Conservation (phyloP, 257 asterid genomes). For the Solanum corneliomulleri region DNA sequence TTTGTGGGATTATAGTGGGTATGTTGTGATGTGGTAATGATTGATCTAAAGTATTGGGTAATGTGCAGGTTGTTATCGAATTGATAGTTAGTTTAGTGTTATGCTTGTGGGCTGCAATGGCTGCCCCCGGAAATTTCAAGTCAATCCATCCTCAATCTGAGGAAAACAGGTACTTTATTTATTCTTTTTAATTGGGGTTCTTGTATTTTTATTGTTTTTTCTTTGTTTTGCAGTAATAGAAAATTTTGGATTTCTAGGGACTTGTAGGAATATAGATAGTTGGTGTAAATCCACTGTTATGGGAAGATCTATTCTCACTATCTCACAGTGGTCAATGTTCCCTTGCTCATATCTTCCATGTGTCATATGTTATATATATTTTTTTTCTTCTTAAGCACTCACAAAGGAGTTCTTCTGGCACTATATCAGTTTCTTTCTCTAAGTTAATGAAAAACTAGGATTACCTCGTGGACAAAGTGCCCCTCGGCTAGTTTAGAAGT, state of each 20-base stretch:
- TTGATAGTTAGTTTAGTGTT: conserved; percentile 47
- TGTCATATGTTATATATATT: not conserved
- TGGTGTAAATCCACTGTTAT: not conserved
- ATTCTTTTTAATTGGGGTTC: not conserved
- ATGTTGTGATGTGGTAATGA: not conserved
- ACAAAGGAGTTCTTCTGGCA: not conserved
- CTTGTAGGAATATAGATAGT: not conserved
- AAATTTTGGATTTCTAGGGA: not conserved
- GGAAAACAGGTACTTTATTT: conserved; percentile 59
- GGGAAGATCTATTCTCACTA: not conserved
- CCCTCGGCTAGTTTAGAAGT: not conserved
- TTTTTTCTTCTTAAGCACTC: not conserved
- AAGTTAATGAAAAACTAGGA: not conserved
- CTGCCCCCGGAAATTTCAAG: conserved; percentile 76
- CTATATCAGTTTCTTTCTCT: not conserved
- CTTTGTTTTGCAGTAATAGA: not conserved
- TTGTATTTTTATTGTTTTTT: not conserved
- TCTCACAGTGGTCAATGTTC: not conserved
- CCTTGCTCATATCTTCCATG: not conserved
- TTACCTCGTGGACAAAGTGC: not conserved
- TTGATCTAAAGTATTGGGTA: conserved; percentile 5
- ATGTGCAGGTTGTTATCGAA: conserved; percentile 75
- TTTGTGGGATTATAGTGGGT: not conserved
- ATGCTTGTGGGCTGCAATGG: conserved; percentile 81
- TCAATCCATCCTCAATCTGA: conserved; percentile 86